These are phyloP conservation scores for Gilbertella persicaria DNA, from an alignment of 371 early-diverging fungal species.

Conservation along the genomic window DNA sequence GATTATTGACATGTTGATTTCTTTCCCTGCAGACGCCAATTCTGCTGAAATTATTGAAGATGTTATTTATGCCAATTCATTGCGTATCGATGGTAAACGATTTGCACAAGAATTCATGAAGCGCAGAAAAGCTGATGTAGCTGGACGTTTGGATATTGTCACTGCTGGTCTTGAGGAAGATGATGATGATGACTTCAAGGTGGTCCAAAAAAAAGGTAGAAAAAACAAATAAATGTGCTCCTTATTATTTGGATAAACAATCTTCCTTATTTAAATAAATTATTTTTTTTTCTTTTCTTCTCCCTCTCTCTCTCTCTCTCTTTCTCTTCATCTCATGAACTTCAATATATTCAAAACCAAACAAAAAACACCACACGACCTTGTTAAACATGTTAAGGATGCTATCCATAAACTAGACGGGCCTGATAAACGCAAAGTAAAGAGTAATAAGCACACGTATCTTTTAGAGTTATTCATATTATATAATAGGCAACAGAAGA, in stretches of 20 bases:
- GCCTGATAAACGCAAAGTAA: constrained; percentile 67
- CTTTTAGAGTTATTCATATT: neutral
- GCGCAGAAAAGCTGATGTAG: constrained; percentile 73
- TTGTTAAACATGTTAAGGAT: constrained; percentile 86
- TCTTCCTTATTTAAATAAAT: neutral
- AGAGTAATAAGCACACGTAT: neutral
- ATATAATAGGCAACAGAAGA: constrained; percentile 87
- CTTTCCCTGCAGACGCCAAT: constrained; percentile 75
- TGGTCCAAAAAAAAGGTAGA: constrained; percentile 30
- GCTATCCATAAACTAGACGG: constrained; percentile 71
- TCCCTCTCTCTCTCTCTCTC: neutral
- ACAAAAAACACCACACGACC: constrained; percentile 88
- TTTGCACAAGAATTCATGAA: constrained; percentile 83
- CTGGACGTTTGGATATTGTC: constrained; percentile 49
- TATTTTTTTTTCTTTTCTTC: constrained; percentile 15
- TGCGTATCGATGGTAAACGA: constrained; percentile 73
- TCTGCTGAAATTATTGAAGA: constrained; percentile 81
- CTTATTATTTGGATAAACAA: constrained; percentile 2
- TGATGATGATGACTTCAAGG: constrained; percentile 28
- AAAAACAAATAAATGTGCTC: constrained; percentile 20
- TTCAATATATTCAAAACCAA: constrained; percentile 79
- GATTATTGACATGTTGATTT: constrained; percentile 75
- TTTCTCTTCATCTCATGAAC: constrained; percentile 20
- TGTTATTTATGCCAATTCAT: constrained; percentile 75
- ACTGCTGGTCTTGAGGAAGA: constrained; percentile 23